These are phyloP conservation scores for Corynespora cassiicola DNA, from an alignment of 2,329 filamentous ascomycete species.

Conservation along the genomic window DNA sequence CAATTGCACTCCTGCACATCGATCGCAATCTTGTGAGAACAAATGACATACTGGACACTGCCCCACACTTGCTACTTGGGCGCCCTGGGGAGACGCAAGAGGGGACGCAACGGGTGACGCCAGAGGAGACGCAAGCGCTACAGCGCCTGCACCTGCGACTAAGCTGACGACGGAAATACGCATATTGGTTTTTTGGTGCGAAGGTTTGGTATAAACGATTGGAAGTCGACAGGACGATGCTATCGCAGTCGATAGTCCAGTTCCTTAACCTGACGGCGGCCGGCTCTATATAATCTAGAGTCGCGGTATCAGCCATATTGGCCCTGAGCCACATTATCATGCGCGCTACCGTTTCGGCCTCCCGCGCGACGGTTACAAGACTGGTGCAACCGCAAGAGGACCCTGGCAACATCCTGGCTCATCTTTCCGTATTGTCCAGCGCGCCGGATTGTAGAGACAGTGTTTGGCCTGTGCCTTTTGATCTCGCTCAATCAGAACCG, in stretches of 20 bases:
- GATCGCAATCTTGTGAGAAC: neutral
- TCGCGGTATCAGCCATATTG: constrained; percentile 11
- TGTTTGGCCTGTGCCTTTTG: too few species aligned
- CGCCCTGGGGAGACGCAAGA: constrained; percentile 13
- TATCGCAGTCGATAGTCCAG: constrained; percentile 4
- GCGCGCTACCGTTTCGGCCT: constrained; percentile 25
- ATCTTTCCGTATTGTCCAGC: neutral
- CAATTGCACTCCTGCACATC: neutral
- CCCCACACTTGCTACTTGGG: constrained; percentile 23
- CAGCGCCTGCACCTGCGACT: constrained; percentile 7
- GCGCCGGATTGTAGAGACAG: neutral
- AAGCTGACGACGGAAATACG: constrained; percentile 12
- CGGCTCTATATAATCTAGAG: constrained; percentile 7
- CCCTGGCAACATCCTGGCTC: constrained; percentile 2
- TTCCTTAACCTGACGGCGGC: neutral
- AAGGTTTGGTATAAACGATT: too few species aligned
- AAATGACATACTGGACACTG: constrained; percentile 31
- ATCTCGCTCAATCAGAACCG: too few species aligned
- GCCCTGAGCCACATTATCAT: constrained; percentile 16
- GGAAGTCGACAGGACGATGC: constrained; percentile 5
- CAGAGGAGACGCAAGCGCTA: constrained; percentile 28
- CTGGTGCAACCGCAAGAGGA: constrained; percentile 1
- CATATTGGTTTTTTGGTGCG: constrained; percentile 15
- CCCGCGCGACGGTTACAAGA: constrained; percentile 19
- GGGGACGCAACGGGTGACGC: constrained; percentile 25